Evolutionary conservation across 169 alveolate species (phyloP).

Genomic region (Amoebophrya sp.): DNA sequence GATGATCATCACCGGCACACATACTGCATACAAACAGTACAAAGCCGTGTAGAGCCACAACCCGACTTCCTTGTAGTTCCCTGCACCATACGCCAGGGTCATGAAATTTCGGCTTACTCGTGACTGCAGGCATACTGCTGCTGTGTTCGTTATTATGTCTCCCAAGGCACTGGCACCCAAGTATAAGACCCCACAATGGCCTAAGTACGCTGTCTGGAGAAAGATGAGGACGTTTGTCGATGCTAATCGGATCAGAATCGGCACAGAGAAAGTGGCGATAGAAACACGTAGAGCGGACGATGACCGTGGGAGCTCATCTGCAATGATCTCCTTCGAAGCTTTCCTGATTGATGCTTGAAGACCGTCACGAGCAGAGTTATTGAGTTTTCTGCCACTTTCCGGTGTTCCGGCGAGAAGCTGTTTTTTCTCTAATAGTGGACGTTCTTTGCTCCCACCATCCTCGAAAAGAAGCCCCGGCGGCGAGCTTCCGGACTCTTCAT

Average conservation of each 20-base stretch:
- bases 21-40: background rate
- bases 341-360: no score
- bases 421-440: no score
- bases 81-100: background rate
- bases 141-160: background rate
- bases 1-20: background rate
- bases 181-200: background rate
- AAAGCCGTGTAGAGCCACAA: background rate
- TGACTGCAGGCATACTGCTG: background rate
- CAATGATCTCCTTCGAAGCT: no score
- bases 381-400: no score
- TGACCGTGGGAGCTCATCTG: no score
- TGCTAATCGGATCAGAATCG: background rate
- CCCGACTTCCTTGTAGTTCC: background rate
- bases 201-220: background rate
- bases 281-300: background rate
- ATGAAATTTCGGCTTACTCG: slow-evolving; percentile 18
- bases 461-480: no score
- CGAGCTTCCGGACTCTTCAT: no score
- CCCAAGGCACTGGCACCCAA: background rate
- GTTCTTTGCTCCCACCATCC: no score
- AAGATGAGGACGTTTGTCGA: background rate
- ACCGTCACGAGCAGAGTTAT: no score
- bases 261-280: background rate
- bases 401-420: no score